These are phyloP conservation scores for Gentiana macrophylla DNA, from an alignment of 257 asterid species.

Conservation along the genomic window DNA sequence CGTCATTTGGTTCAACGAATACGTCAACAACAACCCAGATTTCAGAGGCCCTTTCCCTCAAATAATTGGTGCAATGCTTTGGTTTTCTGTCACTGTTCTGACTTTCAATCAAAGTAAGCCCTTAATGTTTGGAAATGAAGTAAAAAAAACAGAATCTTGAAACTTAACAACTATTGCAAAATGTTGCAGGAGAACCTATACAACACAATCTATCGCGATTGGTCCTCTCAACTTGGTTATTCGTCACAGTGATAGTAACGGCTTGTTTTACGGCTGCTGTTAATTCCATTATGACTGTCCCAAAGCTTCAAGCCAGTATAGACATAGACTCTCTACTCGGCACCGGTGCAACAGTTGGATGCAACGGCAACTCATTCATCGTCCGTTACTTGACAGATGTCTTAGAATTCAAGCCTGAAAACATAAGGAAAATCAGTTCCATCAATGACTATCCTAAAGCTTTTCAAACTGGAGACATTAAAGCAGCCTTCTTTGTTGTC, in stretches of 20 bases:
- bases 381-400: constrained; percentile 21
- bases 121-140: background rate
- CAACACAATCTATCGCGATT: constrained; percentile 31
- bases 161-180: no score
- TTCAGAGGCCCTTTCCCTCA: constrained; percentile 26
- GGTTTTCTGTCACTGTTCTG: constrained; percentile 56
- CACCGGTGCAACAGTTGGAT: constrained; percentile 40
- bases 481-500: constrained; percentile 53
- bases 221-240: constrained; percentile 42
- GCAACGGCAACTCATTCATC: constrained; percentile 41
- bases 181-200: constrained; percentile 40
- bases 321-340: constrained; percentile 29
- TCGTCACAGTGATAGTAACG: constrained; percentile 29
- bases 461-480: constrained; percentile 30
- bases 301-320: constrained; percentile 32
- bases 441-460: constrained; percentile 30
- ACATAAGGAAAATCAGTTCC: constrained; percentile 20
- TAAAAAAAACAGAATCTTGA: background rate
- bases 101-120: constrained; percentile 48
- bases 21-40: constrained; percentile 29
- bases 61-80: constrained; percentile 30
- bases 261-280: constrained; percentile 54
- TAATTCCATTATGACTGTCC: constrained; percentile 49
- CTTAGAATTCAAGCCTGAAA: constrained; percentile 28
- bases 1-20: constrained; percentile 48